Evolutionary conservation across 768 basidiomycete species (phyloP), one percentile per base, ranked within the genome.

Genomic region (Terana coerulea): DNA sequence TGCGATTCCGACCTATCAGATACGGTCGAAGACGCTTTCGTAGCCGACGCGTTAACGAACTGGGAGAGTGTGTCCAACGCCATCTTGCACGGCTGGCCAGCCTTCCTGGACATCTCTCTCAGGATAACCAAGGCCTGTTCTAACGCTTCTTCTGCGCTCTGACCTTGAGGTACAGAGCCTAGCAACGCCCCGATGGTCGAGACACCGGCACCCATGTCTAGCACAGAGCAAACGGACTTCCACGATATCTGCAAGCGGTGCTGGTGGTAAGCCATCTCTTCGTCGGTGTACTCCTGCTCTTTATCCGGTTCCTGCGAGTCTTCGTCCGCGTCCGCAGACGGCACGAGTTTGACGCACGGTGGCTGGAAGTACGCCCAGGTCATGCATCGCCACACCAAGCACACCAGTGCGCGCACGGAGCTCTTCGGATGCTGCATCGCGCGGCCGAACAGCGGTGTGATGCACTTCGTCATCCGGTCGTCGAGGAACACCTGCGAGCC

Each of bases 341-440:
- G 37, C 11, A 51, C 48, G 19, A 58, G 39, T n/a, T 54, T 59
- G 12, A 59, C 59, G 26, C 63, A 65, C 5, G 76, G 72, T 1
- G 83, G 80, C 48, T 77, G 81, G 64, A 85, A 74, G 62, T 81
- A 89, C 10, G 72, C 75, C 87, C 86, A 90, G 5, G 74, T 66
- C 29, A 84, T 60, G 34, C 75, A 71, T 4, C 87, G 78, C 89
- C 88, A 92, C 17, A 80, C 69, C 3, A 85, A 60, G 48, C 79
- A 78, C 3, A 75, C 76, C 1, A 91, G 66, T 3, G 75, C 79
- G 12, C 88, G 77, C 5, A 90, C 75, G 3, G 81, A 75, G 31
- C 79, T 80, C 68, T 81, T 84, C 62, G 74, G 79, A 58, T 85
- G 82, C 5, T 76, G 75, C 70, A 85, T 70, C 0, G 79, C 80